Base-by-base conservation (phyloP, 805 yeast genomes). In the Cyberlindnera maritima region DNA sequence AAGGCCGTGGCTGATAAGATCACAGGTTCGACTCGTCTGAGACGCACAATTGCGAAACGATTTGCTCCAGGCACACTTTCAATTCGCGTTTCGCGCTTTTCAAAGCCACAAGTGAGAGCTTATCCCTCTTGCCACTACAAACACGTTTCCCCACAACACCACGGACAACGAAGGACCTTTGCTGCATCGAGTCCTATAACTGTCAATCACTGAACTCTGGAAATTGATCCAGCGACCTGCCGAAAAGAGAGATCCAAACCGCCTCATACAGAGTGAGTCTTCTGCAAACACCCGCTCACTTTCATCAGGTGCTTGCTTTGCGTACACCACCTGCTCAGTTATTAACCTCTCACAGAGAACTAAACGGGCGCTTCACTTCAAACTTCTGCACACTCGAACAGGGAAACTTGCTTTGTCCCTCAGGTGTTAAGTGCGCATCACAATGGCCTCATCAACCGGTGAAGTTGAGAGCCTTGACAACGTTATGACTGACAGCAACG, bases 401-500 rank as follows among this genome's bases (percentile, higher is more conserved):
- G 11, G 31, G 13, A 13, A 7, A 11, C 5, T 7, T 28, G 4
- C n/a, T 12, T 14, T 28, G 31, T 14, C 13, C 4, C n/a, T 28
- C 13, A 28, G n/a, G 31, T 28, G n/a, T 17, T 15, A n/a, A 9
- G 19, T 6, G 19, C 35, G 19, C 18, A 23, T 21, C 28, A 33
- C 38, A 33, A 44, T 44, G 43, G 38, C 39, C 14, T 2, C 10
- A 12, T 19, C 35, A 7, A 17, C 47, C 3, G 36, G 14, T 2
- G 37, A 19, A 34, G 12, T 7, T 3, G 43, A 34, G n/a, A 39
- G 36, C 36, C 13, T 28, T 2, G 46, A 42, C 25, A 32, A 19
- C 37, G 35, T 34, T 37, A 46, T 46, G 46, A 32, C 26, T 10
- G 49, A 46, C n/a, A 35, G 43, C 41, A 38, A 41, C 35, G 25